These are phyloP conservation scores for Halophytophthora batemanensis DNA, from an alignment of 352 stramenopile species.

Conservation along the genomic window DNA sequence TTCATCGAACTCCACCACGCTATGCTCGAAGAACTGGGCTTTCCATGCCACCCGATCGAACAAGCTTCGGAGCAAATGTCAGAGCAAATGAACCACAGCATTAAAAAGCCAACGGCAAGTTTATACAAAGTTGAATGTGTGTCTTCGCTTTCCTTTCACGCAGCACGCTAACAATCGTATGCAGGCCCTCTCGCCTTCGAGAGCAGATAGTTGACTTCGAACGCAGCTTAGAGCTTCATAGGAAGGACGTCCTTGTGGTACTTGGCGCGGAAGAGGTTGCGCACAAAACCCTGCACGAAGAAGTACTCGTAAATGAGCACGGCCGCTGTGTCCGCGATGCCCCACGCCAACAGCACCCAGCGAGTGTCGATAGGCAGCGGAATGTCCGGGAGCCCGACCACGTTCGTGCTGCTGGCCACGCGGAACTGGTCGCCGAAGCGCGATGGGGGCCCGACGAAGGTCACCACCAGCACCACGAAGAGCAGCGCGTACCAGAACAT, in stretches of 20 bases:
- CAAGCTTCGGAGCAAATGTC: too few relatives aligned
- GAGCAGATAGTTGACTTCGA: too few relatives aligned
- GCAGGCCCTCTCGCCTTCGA: too few relatives aligned
- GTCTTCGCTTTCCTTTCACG: too few relatives aligned
- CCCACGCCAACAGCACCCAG: conserved; percentile 61
- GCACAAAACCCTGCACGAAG: conserved; percentile 63
- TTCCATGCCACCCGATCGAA: too few relatives aligned
- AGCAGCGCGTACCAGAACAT: conserved; percentile 17
- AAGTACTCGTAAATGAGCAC: conserved; percentile 62
- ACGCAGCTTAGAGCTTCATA: conserved; percentile 73
- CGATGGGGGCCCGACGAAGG: conserved; percentile 36
- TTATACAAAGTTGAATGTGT: too few relatives aligned
- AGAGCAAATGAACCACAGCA: too few relatives aligned
- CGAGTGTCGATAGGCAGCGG: conserved; percentile 51
- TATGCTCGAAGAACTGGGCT: too few relatives aligned
- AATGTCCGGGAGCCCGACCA: conserved; percentile 47
- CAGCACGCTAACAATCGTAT: too few relatives aligned
- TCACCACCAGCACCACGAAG: conserved; percentile 42
- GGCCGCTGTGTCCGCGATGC: conserved; percentile 47
- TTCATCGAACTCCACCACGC: too few relatives aligned
- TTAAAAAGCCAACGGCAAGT: too few relatives aligned
- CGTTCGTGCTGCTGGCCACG: conserved; percentile 45
- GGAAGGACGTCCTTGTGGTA: conserved; percentile 62
- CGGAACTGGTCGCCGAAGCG: conserved; percentile 39
- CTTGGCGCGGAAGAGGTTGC: conserved; percentile 58